Evolutionary conservation across 208 protist genomes (phyloP), one percentile per base, ranked within the genome.

Genomic region (Crithidia mellificae): DNA sequence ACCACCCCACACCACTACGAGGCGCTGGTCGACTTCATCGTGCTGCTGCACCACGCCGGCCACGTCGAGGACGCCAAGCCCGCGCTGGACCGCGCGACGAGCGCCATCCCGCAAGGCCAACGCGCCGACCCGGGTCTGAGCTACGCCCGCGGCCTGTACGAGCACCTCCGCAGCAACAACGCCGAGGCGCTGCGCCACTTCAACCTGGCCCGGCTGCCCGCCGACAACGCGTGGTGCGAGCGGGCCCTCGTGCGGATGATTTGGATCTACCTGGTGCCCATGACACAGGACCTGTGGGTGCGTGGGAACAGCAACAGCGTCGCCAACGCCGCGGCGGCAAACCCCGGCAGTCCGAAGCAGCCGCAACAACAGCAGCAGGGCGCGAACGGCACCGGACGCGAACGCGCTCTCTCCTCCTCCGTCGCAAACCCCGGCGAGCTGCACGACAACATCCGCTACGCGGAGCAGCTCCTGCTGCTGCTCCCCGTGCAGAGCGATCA

Each of bases 251-350:
- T 72, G 24, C 57, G 90, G 15, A 99, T 99, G 96, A 96, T 98
- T 61, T 84, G 96, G 47, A 94, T 98, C 47, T 99, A 98, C 78
- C 81, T 98, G 22, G 91, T 93, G 49, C 89, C 90, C 12, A 90
- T 46, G 36, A 81, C 76, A 14, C 85, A 94, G 67, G 88, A 91
- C 49, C 49, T 96, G 19, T 96, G 87, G 87, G 84, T 67, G 80
- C 76, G 29, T 27, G 61, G 63, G 7, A 73, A 34, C 50, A 67
- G 30, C 72, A 82, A 22, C 78, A 93, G 30, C 68, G 20, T 92
- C 80, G 85, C 80, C 72, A 83, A 9, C 82, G 92, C 30, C 72
- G 22, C 51, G 2, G 46, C 9, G 22, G 53, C 22, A 47, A 20
- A n/a, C 24, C 46, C 24, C 25, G 27, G 24, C 43, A 44, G 32